Percentiles rank a stretch among this genome's conserved stretches.
Conservation (phyloP, 2,329 filamentous ascomycete genomes). For the Exserohilum rostratum region DNA sequence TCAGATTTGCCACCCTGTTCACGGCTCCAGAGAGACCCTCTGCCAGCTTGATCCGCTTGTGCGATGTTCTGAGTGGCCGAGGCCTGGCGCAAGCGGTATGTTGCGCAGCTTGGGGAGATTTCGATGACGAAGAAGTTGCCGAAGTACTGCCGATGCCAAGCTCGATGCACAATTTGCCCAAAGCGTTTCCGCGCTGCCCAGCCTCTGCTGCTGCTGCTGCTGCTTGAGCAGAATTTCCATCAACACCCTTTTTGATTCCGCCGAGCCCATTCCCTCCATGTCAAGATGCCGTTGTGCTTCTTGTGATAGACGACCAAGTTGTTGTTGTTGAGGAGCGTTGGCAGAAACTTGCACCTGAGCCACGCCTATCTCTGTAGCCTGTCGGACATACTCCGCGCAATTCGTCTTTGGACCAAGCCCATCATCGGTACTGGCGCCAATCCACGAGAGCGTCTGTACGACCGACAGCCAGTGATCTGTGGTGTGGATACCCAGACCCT, state of each 20-base stretch:
- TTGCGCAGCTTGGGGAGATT: not conserved
- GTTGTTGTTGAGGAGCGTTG: not conserved
- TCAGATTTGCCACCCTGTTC: not conserved
- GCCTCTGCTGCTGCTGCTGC: constrained; percentile 4
- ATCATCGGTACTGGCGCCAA: not conserved
- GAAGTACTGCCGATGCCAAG: constrained; percentile 10
- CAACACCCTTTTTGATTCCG: constrained; percentile 1
- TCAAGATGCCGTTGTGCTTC: not conserved
- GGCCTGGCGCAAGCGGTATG: not conserved
- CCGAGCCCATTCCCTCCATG: not conserved
- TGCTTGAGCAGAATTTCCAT: constrained; percentile 19
- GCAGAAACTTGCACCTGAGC: not conserved
- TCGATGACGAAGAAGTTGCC: constrained; percentile 8
- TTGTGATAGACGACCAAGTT: constrained; percentile 1
- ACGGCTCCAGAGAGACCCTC: not conserved
- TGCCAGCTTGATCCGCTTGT: not conserved
- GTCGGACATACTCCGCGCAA: not conserved
- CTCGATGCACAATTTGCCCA: constrained; percentile 2
- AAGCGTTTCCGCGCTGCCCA: constrained; percentile 1
- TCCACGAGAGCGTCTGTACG: not conserved
- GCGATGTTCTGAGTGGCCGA: not conserved
- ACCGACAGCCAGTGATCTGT: not conserved
- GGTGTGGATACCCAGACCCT: not conserved
- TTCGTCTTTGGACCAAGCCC: not conserved
- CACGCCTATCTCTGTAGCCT: not conserved